A percentile compares a stretch with the other conserved stretches of the same genome.
Evolutionary conservation across 2,329 filamentous ascomycete genomes (phyloP).

Genomic region (Penicillium sp.): DNA sequence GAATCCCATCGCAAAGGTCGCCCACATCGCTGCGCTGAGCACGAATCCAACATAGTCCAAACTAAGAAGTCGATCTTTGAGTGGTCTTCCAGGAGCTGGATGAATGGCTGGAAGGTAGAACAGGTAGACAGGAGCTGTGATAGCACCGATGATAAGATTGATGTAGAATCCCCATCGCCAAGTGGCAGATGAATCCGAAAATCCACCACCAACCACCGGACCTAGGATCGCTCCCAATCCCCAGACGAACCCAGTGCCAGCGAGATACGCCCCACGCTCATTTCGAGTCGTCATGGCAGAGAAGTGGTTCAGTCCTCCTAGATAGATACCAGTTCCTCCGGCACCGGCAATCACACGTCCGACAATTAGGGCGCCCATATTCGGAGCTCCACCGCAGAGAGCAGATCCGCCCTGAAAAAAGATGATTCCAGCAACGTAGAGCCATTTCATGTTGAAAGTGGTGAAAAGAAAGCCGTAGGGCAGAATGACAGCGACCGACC

Average conservation of each 20-base stretch:
- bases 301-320: not conserved
- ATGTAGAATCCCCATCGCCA: slow-evolving; percentile 52
- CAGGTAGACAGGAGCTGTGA: slow-evolving; percentile 19
- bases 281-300: not conserved
- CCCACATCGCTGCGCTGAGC: not conserved
- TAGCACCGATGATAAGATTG: slow-evolving; percentile 51
- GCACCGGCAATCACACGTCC: slow-evolving; percentile 39
- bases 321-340: slow-evolving; percentile 36
- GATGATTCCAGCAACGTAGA: slow-evolving; percentile 33
- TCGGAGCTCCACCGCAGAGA: slow-evolving; percentile 48
- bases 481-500: slow-evolving; percentile 43
- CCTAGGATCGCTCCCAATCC: slow-evolving; percentile 37
- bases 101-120: too few species aligned
- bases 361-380: slow-evolving; percentile 49
- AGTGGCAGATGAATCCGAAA: slow-evolving; percentile 28
- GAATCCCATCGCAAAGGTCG: not conserved
- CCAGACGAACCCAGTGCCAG: slow-evolving; percentile 31
- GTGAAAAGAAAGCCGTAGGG: slow-evolving; percentile 40
- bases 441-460: slow-evolving; percentile 49
- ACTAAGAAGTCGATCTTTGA: not conserved
- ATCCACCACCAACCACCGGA: slow-evolving; percentile 41
- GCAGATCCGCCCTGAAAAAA: slow-evolving; percentile 37
- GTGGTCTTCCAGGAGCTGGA: too few species aligned
- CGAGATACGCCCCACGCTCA: slow-evolving; percentile 28
- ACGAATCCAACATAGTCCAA: not conserved